Percentiles rank a stretch among this genome's conserved stretches.
phyloP scores from a whole-genome alignment of 225 moss, liverwort and hornwort genomes.

The Straminergon stramineum region DNA sequence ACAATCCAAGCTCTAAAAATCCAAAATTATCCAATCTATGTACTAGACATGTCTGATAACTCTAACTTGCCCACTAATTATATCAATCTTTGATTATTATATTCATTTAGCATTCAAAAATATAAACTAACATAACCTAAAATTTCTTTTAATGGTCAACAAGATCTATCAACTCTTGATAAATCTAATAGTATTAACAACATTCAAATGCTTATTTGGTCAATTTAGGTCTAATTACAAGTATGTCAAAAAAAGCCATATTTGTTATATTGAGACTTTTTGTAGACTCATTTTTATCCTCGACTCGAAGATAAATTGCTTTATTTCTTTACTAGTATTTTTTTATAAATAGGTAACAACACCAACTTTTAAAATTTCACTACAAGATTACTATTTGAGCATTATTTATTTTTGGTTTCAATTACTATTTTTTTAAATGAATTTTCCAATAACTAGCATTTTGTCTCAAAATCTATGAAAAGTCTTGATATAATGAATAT shows the following conservation, averaged over 20 bases:
- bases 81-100: neutral
- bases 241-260: accelerated
- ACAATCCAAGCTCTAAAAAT: neutral
- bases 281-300: no score
- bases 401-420: no score
- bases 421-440: no score
- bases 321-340: no score
- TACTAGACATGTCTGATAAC: accelerated
- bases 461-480: no score
- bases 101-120: neutral
- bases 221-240: neutral
- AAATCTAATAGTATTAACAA: neutral
- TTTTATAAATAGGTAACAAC: no score
- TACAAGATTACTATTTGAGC: no score
- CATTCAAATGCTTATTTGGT: neutral
- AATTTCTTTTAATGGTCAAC: neutral
- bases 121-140: neutral
- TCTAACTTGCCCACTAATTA: neutral
- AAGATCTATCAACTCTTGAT: neutral
- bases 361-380: no score
- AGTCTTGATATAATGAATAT: no score
- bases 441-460: no score
- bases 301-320: no score
- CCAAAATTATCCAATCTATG: accelerated
- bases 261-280: no score